Base-by-base conservation (phyloP, 2,329 filamentous ascomycete genomes). In the Trichoderma oligosporum region DNA sequence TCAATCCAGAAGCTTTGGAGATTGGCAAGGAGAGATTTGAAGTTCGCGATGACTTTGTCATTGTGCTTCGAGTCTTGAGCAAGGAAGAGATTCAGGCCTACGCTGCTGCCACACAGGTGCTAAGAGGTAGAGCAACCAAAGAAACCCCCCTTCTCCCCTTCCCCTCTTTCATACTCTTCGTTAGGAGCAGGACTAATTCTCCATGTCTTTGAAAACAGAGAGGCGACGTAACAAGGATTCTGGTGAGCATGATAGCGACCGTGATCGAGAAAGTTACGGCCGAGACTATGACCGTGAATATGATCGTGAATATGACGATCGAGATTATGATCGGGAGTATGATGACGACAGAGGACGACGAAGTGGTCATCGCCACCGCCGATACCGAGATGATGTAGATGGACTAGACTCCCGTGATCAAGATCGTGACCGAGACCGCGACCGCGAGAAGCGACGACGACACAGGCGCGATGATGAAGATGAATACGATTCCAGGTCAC, bases 31-130 rank as follows among this genome's bases (percentile, higher is more conserved):
- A 97, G 74, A 82, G 93, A 27, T 97, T 88, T 64, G 93, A 97
- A 72, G 89, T 95, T 65, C 83, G 91, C n/a, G 83, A 91, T 59
- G 91, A 96, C 67, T 95, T 91, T 71, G 91, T 97, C 59, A 96
- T 97, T 70, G 91, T 97, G 2, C 78, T 97, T 56, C 81, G 92
- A 56, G 93, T 97, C 7, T 72, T 97, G 68, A 89, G 84, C 46
- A 89, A 88, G 71, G 89, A 95, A 64, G 91, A 97, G 67, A 96
- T 97, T 56, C 88, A 96, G 71, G 86, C 84, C 31, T 91, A 96
- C 68, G 91, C 91, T 11, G 82, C 86, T 61, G 87, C 87, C 47
- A 97, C 93, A 8, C 84, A 86, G 62, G 84, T 90, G 67, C 83
- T 97, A 60, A 82, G 91, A 83, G 88, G 88, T 90, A 77, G 67